Conservation (phyloP, 257 asterid species). For the Thymus quinquecostatus region DNA sequence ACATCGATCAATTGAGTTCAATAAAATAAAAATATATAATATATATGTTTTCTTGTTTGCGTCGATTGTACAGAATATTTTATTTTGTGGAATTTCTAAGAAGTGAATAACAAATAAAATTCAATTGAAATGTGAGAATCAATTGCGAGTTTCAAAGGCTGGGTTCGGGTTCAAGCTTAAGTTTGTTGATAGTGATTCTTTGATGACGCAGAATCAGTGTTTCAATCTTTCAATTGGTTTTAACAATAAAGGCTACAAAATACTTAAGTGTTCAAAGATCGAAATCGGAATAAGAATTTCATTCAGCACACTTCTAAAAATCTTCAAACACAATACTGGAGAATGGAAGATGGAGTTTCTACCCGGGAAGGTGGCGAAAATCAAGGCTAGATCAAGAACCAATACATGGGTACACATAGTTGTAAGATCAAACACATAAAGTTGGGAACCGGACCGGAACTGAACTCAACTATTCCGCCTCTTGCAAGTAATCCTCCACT, state of each 20-base stretch:
- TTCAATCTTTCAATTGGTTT: neutral
- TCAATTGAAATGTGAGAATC: no score
- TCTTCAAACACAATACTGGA: conserved; percentile 12
- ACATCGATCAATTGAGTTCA: no score
- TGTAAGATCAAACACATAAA: neutral
- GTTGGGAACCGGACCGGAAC: neutral
- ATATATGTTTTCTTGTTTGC: no score
- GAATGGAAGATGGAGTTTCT: conserved; percentile 2
- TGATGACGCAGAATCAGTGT: neutral
- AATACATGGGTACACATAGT: conserved; percentile 18
- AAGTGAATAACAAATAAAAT: no score
- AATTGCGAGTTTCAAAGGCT: no score
- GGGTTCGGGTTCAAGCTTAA: no score
- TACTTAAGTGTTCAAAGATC: neutral
- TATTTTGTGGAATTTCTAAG: no score
- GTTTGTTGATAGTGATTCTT: no score
- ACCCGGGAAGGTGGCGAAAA: neutral
- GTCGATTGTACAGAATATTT: no score
- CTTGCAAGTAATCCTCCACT: conserved; percentile 92
- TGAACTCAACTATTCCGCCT: conserved; percentile 62
- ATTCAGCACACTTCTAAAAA: neutral
- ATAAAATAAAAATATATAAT: no score
- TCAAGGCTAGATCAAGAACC: conserved; percentile 6
- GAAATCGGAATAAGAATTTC: neutral
- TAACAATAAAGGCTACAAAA: neutral